Evolutionary conservation across 164 flowering plant genomes (phyloP).

Genomic region (Vitis amurensis): DNA sequence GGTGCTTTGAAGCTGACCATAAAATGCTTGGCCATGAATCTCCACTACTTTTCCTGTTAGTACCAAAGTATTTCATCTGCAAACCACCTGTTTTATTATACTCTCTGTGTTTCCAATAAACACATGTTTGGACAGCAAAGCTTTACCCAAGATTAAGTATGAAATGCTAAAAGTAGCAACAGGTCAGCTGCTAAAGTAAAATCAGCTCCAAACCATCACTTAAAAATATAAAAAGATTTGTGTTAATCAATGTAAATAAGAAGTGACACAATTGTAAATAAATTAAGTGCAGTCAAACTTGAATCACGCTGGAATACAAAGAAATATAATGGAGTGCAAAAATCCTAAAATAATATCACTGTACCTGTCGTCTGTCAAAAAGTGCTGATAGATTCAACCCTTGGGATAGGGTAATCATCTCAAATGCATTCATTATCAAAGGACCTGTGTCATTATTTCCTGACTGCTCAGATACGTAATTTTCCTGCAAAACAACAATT

Average conservation of each 20-base stretch:
- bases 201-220: too few relatives aligned
- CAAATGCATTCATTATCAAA: conserved; percentile 94
- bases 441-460: conserved; percentile 55
- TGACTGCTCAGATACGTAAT: conserved; percentile 71
- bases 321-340: too few relatives aligned
- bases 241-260: too few relatives aligned
- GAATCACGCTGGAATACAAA: too few relatives aligned
- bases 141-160: neutral
- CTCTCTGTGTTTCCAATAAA: neutral
- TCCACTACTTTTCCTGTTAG: too few relatives aligned
- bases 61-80: too few relatives aligned
- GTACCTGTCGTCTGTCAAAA: conserved; percentile 92
- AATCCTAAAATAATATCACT: neutral
- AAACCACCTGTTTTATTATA: neutral
- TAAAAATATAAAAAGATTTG: too few relatives aligned
- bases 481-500: conserved; percentile 51
- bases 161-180: neutral
- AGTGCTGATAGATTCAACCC: conserved; percentile 90
- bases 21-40: too few relatives aligned
- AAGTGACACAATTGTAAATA: too few relatives aligned
- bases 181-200: too few relatives aligned
- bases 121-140: neutral
- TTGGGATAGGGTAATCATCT: conserved; percentile 97
- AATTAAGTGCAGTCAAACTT: too few relatives aligned
- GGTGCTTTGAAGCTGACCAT: too few relatives aligned